These are phyloP conservation scores for Pouteria glomerata DNA, from an alignment of 148 eudicot genomes.

Conservation along the genomic window DNA sequence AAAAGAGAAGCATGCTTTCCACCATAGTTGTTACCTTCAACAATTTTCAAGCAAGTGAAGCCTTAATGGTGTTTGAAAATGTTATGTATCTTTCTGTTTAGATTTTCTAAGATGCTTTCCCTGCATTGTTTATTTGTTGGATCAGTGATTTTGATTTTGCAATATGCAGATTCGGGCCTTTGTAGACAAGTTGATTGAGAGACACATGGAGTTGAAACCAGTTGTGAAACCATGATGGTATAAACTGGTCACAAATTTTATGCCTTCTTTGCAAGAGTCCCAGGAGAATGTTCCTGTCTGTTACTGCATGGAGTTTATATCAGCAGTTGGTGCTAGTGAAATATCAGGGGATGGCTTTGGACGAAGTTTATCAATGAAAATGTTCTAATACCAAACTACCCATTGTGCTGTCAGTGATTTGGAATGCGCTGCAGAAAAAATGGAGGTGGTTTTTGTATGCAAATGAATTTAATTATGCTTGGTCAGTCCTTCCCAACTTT, in stretches of 20 bases:
- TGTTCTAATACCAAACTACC: neutral
- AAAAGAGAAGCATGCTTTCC: neutral
- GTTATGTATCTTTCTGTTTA: neutral
- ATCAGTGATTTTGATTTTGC: neutral
- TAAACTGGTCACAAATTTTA: neutral
- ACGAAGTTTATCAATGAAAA: neutral
- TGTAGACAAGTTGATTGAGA: slow-evolving; percentile 88
- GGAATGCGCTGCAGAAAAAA: neutral
- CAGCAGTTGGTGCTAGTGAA: neutral
- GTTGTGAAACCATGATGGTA: slow-evolving; percentile 48
- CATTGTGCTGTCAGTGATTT: neutral
- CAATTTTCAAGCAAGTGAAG: neutral
- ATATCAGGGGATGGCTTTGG: slow-evolving; percentile 10
- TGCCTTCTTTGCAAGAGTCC: neutral
- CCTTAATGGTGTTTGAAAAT: neutral
- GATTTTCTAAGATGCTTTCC: neutral
- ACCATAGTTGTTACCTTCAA: neutral
- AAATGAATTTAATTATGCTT: slow-evolving; percentile 4
- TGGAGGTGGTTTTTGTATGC: neutral
- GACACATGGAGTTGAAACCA: slow-evolving; percentile 61
- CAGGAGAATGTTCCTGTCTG: neutral
- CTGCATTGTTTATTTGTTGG: neutral
- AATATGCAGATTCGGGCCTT: slow-evolving; percentile 83
- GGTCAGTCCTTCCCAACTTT: neutral
- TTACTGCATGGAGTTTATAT: neutral